Percentiles rank a stretch among this genome's conserved stretches.
These are phyloP conservation scores for Tolypocladium tundrense DNA, from an alignment of 2,329 filamentous ascomycete species.

Conservation along the genomic window DNA sequence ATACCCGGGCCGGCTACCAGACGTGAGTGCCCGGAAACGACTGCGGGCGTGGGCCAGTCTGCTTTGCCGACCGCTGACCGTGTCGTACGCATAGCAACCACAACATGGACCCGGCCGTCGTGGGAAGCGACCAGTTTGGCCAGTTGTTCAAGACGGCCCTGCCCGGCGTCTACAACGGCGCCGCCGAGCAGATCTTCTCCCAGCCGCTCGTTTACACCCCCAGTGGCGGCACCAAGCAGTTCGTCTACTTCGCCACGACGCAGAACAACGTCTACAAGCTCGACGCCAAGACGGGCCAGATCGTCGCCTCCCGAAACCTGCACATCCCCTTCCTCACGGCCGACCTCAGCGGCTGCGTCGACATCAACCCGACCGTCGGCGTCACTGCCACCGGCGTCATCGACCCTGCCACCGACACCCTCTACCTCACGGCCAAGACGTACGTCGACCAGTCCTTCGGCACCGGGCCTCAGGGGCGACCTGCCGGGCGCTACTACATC, in stretches of 20 bases:
- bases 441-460: slow-evolving; percentile 22
- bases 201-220: slow-evolving; percentile 42
- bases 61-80: not conserved
- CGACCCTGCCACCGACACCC: slow-evolving; percentile 31
- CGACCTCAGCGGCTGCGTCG: slow-evolving; percentile 36
- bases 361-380: slow-evolving; percentile 36
- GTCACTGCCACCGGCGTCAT: slow-evolving; percentile 36
- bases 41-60: not conserved
- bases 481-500: slow-evolving; percentile 24
- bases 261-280: slow-evolving; percentile 50
- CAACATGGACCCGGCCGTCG: slow-evolving; percentile 51
- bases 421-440: slow-evolving; percentile 33
- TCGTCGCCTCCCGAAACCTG: slow-evolving; percentile 36
- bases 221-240: slow-evolving; percentile 33
- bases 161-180: slow-evolving; percentile 40
- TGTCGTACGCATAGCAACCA: slow-evolving; percentile 32
- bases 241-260: slow-evolving; percentile 44
- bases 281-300: slow-evolving; percentile 41
- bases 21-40: slow-evolving; percentile 24
- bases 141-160: slow-evolving; percentile 42
- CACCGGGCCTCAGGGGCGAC: slow-evolving; percentile 19
- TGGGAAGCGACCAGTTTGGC: slow-evolving; percentile 43
- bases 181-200: slow-evolving; percentile 40
- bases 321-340: slow-evolving; percentile 37
- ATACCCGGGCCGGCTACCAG: slow-evolving; percentile 42